A percentile compares a stretch with the other conserved stretches of the same genome.
phyloP scores from a whole-genome alignment of 1,139 yeast genomes.

The Maudiozyma humilis region DNA sequence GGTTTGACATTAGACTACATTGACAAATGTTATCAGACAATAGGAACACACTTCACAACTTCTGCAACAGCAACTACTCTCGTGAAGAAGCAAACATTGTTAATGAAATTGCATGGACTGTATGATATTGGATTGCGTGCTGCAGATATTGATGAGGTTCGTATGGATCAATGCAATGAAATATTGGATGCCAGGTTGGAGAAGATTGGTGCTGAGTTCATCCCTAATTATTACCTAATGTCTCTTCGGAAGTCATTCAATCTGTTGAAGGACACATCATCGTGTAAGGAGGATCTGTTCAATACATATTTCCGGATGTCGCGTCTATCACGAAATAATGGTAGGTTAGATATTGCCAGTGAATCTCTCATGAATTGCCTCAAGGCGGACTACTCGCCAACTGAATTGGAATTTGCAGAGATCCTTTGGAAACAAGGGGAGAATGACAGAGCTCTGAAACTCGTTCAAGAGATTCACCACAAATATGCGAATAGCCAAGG shows the following conservation, averaged over 20 bases:
- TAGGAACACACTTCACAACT: slow-evolving; percentile 53
- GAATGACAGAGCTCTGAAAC: slow-evolving; percentile 73
- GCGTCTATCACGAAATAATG: slow-evolving; percentile 57
- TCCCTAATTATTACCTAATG: slow-evolving; percentile 52
- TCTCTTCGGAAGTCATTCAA: slow-evolving; percentile 53
- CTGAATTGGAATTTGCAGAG: slow-evolving; percentile 75
- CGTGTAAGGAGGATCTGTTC: slow-evolving; percentile 37
- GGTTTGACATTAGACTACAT: slow-evolving; percentile 36
- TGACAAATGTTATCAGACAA: slow-evolving; percentile 43
- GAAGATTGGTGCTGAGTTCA: slow-evolving; percentile 55
- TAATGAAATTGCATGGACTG: slow-evolving; percentile 63
- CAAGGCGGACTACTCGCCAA: slow-evolving; percentile 39
- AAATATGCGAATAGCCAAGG: slow-evolving; percentile 19
- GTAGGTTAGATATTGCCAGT: slow-evolving; percentile 67
- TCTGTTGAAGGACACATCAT: slow-evolving; percentile 34
- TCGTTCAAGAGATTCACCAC: slow-evolving; percentile 41
- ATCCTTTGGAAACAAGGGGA: slow-evolving; percentile 88
- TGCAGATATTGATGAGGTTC: slow-evolving; percentile 17
- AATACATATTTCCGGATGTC: slow-evolving; percentile 56
- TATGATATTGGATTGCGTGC: slow-evolving; percentile 45
- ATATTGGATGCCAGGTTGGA: slow-evolving; percentile 35
- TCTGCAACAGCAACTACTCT: slow-evolving; percentile 56
- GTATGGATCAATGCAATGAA: slow-evolving; percentile 21
- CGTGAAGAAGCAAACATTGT: slow-evolving; percentile 45
- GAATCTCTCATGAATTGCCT: slow-evolving; percentile 60